Base-by-base conservation (phyloP, 2,329 filamentous ascomycete genomes). In the Talaromyces sp. region DNA sequence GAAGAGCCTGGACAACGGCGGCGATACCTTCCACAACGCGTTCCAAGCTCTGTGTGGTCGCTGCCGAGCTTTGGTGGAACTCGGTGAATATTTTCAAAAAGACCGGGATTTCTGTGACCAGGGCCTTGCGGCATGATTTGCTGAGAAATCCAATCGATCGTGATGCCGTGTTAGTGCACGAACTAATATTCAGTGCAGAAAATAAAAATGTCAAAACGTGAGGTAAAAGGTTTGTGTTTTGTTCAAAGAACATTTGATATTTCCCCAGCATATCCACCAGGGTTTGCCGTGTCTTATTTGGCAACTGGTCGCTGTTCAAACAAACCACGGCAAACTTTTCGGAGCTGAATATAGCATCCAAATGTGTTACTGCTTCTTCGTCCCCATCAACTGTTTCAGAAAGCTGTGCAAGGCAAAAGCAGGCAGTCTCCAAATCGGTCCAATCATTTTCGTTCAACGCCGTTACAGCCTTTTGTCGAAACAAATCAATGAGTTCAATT, bases 381-480 rank as follows among this genome's bases (percentile, higher is more conserved):
- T 78, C 77, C n/a, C 77, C 75, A 61, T 78, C 76, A 36, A 80
- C 73, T 3, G 77, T 75, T 63, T 81, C 78, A 4, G 78, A 78
- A 51, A 81, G 71, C 50, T 78, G 74, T 27, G 73, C 72, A 44
- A 81, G 71, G 60, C 77, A 78, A 64, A 79, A 80, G 51, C 77
- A 73, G 12, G 75, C 70, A 6, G 76, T 77, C 65, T 81, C 79
- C 36, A 80, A 79, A 8, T 70, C 74, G 40, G 70, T 72, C 78
- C 78, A 81, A 57, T 77, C 71, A 27, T 70, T 67, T 27, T 65
- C 68, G 27, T 65, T 54, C n/a, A 76, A 68, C 12, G 76, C 70
- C 4, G 67, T 65, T 14, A 68, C 69, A 40, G 77, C 72, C 51
- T 68, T 72, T 60, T 75, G 70, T 55, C 78, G 74, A 54, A 80